Evolutionary conservation across 2,329 filamentous ascomycete genomes (phyloP), one percentile per base, ranked within the genome.

Genomic region (Fusarium secorum): DNA sequence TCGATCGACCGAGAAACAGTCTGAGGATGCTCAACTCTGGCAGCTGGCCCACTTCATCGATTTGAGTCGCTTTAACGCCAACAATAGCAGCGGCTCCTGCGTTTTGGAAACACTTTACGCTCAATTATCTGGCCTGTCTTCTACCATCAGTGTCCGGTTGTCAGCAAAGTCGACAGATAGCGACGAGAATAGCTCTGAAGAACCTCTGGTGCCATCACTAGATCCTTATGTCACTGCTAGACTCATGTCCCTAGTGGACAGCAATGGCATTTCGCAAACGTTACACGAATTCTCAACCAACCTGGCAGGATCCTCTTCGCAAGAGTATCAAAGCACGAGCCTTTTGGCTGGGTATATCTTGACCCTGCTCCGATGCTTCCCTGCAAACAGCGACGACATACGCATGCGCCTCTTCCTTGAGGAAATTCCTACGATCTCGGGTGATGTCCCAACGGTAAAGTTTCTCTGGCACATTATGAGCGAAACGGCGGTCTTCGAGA

Each of bases 391-490:
- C 7, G 95, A 98, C 76, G 94, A 98, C 64, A 97, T 98, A 66
- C 91, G 95, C 26, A 97, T 98, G 93, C 95, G 94, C 83, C 84
- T 98, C 2, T 98, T 96, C 77, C 86, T 96, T 42, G 78, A 79
- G 30, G 72, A 81, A 56, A 81, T 82, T 18, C 79, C 79, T 22
- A 78, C 77, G 5, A 26, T 70, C 10, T 68, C 73, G 8, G 93
- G 94, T 0, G 89, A 91, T 45, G 85, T 92, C 8, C 81, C 85
- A 5, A 81, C 76, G 55, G 79, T 75, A 72, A 81, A 91, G 73
- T 97, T 94, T 76, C 93, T 98, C 73, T 98, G 96, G 94, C 86
- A 91, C 58, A 86, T 82, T 36, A 85, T 84, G 74, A 82, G 79
- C 20, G 79, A 80, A 60, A 88, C 86, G 0, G 75, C 76, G 0